A percentile compares a stretch with the other conserved stretches of the same genome.
Conservation (phyloP, 2,329 filamentous ascomycete genomes). For the Scedosporium minutisporum region DNA sequence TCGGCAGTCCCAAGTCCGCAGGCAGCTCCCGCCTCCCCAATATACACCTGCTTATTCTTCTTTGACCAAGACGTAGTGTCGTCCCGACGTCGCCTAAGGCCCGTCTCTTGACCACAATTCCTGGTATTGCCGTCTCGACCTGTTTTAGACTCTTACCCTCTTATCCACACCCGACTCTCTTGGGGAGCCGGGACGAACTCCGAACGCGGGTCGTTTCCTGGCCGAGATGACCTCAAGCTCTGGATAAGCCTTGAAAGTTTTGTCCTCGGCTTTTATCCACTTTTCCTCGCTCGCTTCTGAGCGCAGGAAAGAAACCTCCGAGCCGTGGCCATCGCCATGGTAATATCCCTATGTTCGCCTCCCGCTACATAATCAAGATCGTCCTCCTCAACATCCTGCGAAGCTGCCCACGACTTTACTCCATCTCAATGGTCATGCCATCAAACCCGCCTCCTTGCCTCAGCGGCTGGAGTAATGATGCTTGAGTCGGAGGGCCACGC, state of each 20-base stretch:
- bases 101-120: not conserved
- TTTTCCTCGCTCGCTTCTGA: not conserved
- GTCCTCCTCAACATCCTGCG: too few species aligned
- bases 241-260: not conserved
- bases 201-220: not conserved
- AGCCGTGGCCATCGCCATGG: not conserved
- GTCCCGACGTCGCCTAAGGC: not conserved
- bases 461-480: too few species aligned
- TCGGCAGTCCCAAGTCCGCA: too few species aligned
- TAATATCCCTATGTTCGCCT: not conserved
- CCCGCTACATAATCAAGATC: too few species aligned
- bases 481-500: too few species aligned
- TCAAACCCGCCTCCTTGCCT: too few species aligned
- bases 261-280: not conserved
- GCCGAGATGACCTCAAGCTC: not conserved
- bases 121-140: not conserved
- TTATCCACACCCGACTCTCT: not conserved
- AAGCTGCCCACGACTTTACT: too few species aligned
- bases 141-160: not conserved
- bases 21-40: too few species aligned
- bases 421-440: too few species aligned
- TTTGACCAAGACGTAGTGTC: not conserved
- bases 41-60: not conserved
- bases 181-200: constrained; percentile 4
- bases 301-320: not conserved